These are phyloP conservation scores for Polygonum aviculare DNA, from an alignment of 148 eudicot genomes.

Conservation along the genomic window DNA sequence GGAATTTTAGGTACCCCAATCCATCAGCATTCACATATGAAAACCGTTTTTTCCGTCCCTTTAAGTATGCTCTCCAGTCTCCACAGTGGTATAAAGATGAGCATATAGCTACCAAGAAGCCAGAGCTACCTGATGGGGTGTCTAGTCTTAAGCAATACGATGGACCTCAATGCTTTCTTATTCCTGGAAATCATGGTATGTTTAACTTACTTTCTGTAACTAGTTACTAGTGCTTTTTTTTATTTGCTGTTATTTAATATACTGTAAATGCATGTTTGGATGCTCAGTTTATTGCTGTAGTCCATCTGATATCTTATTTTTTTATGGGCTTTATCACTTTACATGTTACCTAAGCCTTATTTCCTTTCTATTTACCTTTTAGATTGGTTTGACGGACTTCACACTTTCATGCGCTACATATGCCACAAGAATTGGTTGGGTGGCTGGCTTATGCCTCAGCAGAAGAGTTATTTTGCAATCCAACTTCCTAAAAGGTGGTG, in stretches of 20 bases:
- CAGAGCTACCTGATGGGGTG: slow-evolving; percentile 79
- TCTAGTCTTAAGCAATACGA: slow-evolving; percentile 58
- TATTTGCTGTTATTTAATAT: background rate
- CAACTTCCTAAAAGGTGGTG: slow-evolving; percentile 96
- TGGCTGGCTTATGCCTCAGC: slow-evolving; percentile 99
- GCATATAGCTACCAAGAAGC: slow-evolving; percentile 85
- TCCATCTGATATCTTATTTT: background rate
- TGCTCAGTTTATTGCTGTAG: background rate
- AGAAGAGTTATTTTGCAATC: slow-evolving; percentile 94
- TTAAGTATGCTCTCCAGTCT: slow-evolving; percentile 90
- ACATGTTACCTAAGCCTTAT: background rate
- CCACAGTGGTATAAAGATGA: slow-evolving; percentile 84
- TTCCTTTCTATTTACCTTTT: slow-evolving; percentile 10
- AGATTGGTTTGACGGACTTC: slow-evolving; percentile 99
- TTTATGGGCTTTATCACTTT: background rate
- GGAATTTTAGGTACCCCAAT: slow-evolving; percentile 69
- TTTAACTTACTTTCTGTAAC: background rate
- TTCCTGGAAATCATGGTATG: slow-evolving; percentile 98
- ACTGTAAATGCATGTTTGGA: background rate
- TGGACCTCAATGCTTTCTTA: slow-evolving; percentile 94
- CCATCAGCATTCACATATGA: slow-evolving; percentile 82
- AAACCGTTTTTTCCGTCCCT: slow-evolving; percentile 84
- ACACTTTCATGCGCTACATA: slow-evolving; percentile 93
- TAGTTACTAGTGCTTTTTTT: background rate
- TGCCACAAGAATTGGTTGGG: slow-evolving; percentile 99